phyloP scores from a whole-genome alignment of 2,329 filamentous ascomycete genomes.

The Colletotrichum sp. region DNA sequence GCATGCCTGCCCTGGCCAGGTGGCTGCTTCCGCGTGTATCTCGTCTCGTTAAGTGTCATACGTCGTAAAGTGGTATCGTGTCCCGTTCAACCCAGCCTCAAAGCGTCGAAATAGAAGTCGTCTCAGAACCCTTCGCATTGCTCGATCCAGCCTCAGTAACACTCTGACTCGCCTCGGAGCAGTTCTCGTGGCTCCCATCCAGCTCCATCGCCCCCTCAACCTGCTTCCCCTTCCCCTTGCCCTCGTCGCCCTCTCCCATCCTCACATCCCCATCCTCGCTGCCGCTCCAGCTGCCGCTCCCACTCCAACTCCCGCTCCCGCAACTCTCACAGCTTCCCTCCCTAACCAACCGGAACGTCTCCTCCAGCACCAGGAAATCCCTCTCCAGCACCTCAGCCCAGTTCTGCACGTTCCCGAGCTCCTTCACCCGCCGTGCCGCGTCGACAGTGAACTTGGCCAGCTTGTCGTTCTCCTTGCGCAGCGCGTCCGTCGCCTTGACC shows the following conservation, averaged over 20 bases:
- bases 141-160: conserved; percentile 41
- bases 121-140: conserved; percentile 41
- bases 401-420: conserved; percentile 83
- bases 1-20: neutral
- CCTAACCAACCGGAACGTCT: conserved; percentile 64
- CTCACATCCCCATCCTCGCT: conserved; percentile 28
- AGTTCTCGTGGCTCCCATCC: conserved; percentile 26
- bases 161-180: conserved; percentile 43
- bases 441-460: conserved; percentile 68
- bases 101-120: conserved; percentile 39
- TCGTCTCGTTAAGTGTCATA: neutral
- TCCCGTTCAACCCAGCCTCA: conserved; percentile 14
- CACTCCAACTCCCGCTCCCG: conserved; percentile 32
- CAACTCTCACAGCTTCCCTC: conserved; percentile 31
- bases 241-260: conserved; percentile 1
- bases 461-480: conserved; percentile 69
- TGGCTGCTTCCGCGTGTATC: neutral
- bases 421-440: conserved; percentile 71
- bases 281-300: conserved; percentile 40
- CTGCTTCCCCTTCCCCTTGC: conserved; percentile 29
- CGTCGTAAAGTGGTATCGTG: conserved; percentile 24
- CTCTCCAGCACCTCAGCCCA: conserved; percentile 84
- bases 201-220: conserved; percentile 15
- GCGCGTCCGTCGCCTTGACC: conserved; percentile 59
- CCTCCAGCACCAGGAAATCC: conserved; percentile 68